Base-by-base conservation (phyloP, 2,329 filamentous ascomycete genomes). In the Cladosporium halotolerans region DNA sequence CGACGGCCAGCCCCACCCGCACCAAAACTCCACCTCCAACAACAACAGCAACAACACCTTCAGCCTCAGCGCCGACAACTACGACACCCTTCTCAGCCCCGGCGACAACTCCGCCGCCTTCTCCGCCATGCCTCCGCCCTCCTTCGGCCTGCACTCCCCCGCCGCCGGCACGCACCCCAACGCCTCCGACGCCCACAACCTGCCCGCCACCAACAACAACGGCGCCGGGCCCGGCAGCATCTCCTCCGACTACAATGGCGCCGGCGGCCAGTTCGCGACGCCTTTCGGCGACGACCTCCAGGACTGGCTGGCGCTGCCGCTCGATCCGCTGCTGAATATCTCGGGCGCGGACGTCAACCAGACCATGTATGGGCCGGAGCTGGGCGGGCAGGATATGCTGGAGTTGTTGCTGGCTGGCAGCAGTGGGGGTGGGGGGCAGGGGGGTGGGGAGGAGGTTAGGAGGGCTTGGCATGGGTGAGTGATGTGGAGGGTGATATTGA, bases 281-380 rank as follows among this genome's bases (percentile, higher is more conserved):
- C 58, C 55, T 23, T 57, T 51, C 18, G 39, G 59, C n/a, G 57
- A 59, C 52, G 58, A 57, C 33, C 65, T 68, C 53, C 75, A 77
- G 39, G 80, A 83, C 64, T 84, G 81, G 81, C 73, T 84, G 47
- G 77, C 81, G 0, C 64, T 84, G n/a, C 80, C 80, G 1, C 70
- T 84, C 3, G 80, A 84, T 63, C 79, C 80, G 41, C 74, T 84
- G 55, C 74, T 83, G 51, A 76, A 77, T 57, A 77, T 80, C 61
- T 77, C 77, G 57, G 77, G 78, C 61, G 75, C 79, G 1, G 79
- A 82, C 51, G 80, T 82, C 18, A 80, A 77, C 16, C 71, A 74
- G 62, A 77, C 74, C 31, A 73, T 75, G 41, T 78, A 76, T 67
- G 81, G 81, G 0, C 80, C 80, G n/a, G 80, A 89, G 82, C 66